Percentiles rank a stretch among this genome's conserved stretches.
Conservation (phyloP, 371 early-diverging fungal species). For the Catenaria anguillulae region DNA sequence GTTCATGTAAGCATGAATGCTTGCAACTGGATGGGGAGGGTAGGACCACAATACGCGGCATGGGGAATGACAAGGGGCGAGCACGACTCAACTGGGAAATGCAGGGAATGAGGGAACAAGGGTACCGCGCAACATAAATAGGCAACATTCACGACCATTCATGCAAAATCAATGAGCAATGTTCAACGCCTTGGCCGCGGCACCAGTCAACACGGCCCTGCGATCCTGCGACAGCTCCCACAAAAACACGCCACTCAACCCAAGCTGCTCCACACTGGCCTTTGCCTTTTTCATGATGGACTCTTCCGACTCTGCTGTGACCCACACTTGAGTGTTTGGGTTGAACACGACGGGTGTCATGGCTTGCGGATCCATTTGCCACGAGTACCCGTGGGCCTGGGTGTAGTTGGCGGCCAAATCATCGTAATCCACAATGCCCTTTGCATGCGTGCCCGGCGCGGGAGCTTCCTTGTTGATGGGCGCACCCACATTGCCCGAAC, state of each 20-base stretch:
- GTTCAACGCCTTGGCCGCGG: not conserved
- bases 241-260: slow-evolving; percentile 6
- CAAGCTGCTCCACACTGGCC: not conserved
- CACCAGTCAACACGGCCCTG: not conserved
- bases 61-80: no score
- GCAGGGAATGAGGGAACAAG: no score
- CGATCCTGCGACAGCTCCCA: slow-evolving; percentile 9
- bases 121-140: no score
- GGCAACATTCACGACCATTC: not conserved
- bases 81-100: no score
- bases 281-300: not conserved
- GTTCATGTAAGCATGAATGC: no score
- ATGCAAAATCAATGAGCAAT: not conserved
- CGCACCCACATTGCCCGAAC: not conserved
- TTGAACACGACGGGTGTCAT: not conserved
- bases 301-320: slow-evolving; percentile 1
- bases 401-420: slow-evolving; percentile 2
- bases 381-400: not conserved
- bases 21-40: no score
- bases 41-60: no score
- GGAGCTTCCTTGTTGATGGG: not conserved
- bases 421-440: slow-evolving; percentile 11
- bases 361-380: not conserved
- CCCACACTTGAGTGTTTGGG: not conserved
- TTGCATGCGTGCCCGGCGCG: slow-evolving; percentile 6